Evolutionary conservation across 306 rosid species (phyloP).

Genomic region (Abrus precatorius): DNA sequence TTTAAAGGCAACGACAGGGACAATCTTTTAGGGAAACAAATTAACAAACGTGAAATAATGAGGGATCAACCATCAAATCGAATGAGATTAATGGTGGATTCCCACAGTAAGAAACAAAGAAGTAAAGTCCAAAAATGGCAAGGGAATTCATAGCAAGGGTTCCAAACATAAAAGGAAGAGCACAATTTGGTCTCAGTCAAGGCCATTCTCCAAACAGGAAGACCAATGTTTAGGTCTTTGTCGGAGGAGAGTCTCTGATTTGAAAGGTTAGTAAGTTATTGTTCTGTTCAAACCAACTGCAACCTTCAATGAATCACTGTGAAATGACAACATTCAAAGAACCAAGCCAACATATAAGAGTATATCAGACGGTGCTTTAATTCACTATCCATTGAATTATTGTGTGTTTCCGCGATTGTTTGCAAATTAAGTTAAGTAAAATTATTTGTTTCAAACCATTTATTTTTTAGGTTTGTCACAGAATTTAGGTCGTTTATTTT

Average conservation of each 20-base stretch:
- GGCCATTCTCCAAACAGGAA: constrained; percentile 23
- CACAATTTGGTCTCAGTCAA: constrained; percentile 32
- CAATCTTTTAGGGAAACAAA: neutral
- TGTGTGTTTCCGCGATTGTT: neutral
- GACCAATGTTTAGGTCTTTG: constrained; percentile 4
- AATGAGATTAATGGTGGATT: constrained; percentile 15
- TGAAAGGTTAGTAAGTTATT: constrained; percentile 23
- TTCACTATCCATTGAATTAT: neutral
- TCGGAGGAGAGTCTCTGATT: constrained; percentile 24
- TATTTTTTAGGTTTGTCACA: no score
- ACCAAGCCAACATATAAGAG: neutral
- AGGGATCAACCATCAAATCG: constrained; percentile 44
- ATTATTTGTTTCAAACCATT: no score
- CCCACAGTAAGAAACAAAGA: neutral
- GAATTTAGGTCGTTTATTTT: no score
- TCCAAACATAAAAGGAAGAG: constrained; percentile 7
- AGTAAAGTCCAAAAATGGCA: constrained; percentile 19
- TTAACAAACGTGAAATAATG: constrained; percentile 13
- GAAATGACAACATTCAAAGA: constrained; percentile 29
- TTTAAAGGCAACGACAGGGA: neutral
- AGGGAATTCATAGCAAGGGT: constrained; percentile 13
- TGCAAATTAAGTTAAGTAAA: neutral
- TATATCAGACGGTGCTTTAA: neutral
- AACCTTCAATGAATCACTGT: neutral
- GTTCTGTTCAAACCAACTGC: neutral